Percentiles rank a stretch among this genome's conserved stretches.
These are phyloP conservation scores for Paecilomyces niveus DNA, from an alignment of 2,329 filamentous ascomycete genomes.

Conservation along the genomic window DNA sequence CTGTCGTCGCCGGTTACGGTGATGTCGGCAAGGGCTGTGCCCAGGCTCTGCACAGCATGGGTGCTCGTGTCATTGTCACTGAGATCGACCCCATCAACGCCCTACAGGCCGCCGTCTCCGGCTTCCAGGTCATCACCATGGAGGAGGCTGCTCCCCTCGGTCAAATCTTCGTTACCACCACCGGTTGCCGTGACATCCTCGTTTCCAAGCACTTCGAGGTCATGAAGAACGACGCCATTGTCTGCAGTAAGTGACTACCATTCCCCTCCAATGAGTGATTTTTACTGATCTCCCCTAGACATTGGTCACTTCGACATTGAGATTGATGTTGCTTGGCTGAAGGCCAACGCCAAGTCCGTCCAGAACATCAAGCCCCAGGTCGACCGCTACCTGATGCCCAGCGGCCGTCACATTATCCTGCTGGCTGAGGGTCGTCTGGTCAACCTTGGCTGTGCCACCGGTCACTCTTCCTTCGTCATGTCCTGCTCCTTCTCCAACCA, in stretches of 20 bases:
- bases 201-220: constrained; percentile 84
- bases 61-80: constrained; percentile 90
- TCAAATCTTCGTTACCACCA: constrained; percentile 99
- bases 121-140: constrained; percentile 96
- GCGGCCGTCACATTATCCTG: constrained; percentile 94
- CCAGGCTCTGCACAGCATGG: constrained; percentile 92
- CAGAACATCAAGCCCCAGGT: constrained; percentile 99
- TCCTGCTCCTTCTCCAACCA: constrained; percentile 99
- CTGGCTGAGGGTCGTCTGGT: constrained; percentile 97
- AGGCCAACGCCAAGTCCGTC: constrained; percentile 86
- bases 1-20: constrained; percentile 95
- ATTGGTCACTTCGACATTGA: constrained; percentile 99
- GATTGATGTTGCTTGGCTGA: constrained; percentile 99
- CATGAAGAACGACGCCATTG: constrained; percentile 96
- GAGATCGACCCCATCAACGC: constrained; percentile 99
- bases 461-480: constrained; percentile 99
- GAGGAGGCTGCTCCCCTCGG: constrained; percentile 82
- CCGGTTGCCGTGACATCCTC: constrained; percentile 97
- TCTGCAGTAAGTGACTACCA: constrained; percentile 65
- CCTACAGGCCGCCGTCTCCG: constrained; percentile 95
- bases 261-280: constrained; percentile 1
- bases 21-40: constrained; percentile 99
- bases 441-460: constrained; percentile 98
- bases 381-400: constrained; percentile 93
- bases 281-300: constrained; percentile 46